These are phyloP conservation scores for Leccinum disarticulatum DNA, from an alignment of 768 basidiomycete genomes.

Conservation along the genomic window DNA sequence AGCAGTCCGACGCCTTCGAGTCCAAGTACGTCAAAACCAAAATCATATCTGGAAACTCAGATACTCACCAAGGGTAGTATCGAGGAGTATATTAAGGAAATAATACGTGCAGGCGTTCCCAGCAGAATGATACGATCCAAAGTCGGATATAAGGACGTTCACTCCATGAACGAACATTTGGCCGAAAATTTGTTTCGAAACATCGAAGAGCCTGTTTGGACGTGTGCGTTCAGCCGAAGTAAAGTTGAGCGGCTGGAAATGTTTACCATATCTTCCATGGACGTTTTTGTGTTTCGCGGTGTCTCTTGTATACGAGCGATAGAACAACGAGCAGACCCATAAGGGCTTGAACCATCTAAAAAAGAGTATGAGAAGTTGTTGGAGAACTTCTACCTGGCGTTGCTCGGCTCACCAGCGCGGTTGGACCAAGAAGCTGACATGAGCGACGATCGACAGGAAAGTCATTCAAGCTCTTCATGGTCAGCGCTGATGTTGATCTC, in stretches of 20 bases:
- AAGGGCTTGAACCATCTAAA: constrained; percentile 74
- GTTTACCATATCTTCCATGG: constrained; percentile 93
- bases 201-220: constrained; percentile 76
- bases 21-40: constrained; percentile 7
- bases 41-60: background rate
- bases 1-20: constrained; percentile 73
- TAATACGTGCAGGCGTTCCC: constrained; percentile 91
- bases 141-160: constrained; percentile 77
- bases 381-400: background rate
- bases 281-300: constrained; percentile 79
- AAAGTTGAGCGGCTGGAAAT: background rate
- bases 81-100: constrained; percentile 89
- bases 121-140: constrained; percentile 65
- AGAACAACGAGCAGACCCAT: constrained; percentile 92
- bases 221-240: constrained; percentile 7
- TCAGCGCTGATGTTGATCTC: constrained; percentile 10
- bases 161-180: constrained; percentile 78
- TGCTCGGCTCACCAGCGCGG: constrained; percentile 39
- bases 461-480: constrained; percentile 19
- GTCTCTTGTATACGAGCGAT: constrained; percentile 85
- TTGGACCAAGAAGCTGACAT: constrained; percentile 48
- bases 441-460: constrained; percentile 42
- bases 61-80: constrained; percentile 67
- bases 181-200: constrained; percentile 88
- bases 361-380: background rate